Conservation (phyloP, 2,329 filamentous ascomycete species). For the Pseudodiploospora longispora region DNA sequence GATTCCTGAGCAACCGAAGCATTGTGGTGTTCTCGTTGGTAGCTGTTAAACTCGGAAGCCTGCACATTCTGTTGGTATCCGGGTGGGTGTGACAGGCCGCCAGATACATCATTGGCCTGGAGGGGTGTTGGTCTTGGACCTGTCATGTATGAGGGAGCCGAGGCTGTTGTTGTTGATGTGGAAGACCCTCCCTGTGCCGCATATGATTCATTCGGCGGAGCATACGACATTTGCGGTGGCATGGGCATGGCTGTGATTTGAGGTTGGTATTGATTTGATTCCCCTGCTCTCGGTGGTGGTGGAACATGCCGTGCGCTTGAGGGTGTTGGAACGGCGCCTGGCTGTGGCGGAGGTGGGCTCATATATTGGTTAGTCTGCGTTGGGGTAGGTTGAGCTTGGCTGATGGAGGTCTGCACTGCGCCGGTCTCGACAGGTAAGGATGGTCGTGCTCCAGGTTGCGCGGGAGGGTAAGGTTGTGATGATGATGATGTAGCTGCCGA, state of each 20-base stretch:
- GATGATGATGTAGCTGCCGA: slow-evolving; percentile 20
- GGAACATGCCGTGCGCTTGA: slow-evolving; percentile 29
- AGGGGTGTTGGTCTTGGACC: slow-evolving; percentile 18
- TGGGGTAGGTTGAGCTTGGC: slow-evolving; percentile 33
- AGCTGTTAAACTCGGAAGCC: slow-evolving; percentile 42
- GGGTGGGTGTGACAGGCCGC: slow-evolving; percentile 36
- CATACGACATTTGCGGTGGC: slow-evolving; percentile 40
- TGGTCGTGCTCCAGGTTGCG: slow-evolving; percentile 40
- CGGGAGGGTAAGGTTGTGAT: slow-evolving; percentile 28
- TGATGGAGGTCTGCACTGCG: slow-evolving; percentile 22
- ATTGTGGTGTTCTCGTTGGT: slow-evolving; percentile 36
- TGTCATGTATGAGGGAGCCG: slow-evolving; percentile 16
- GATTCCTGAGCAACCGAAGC: slow-evolving; percentile 20
- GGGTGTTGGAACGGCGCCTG: slow-evolving; percentile 44
- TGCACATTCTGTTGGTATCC: slow-evolving; percentile 50
- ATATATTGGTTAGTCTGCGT: slow-evolving; percentile 26
- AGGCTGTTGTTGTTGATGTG: slow-evolving; percentile 26
- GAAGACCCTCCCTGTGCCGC: slow-evolving; percentile 38
- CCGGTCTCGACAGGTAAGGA: slow-evolving; percentile 36
- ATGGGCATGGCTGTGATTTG: slow-evolving; percentile 35
- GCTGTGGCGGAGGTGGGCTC: slow-evolving; percentile 47
- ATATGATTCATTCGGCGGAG: slow-evolving; percentile 35
- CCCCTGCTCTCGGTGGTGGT: slow-evolving; percentile 44
- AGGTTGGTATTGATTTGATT: slow-evolving; percentile 30
- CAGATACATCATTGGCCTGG: slow-evolving; percentile 16